Evolutionary conservation across 1,139 yeast species (phyloP).

Genomic region (Blastobotrys capitulatus): DNA sequence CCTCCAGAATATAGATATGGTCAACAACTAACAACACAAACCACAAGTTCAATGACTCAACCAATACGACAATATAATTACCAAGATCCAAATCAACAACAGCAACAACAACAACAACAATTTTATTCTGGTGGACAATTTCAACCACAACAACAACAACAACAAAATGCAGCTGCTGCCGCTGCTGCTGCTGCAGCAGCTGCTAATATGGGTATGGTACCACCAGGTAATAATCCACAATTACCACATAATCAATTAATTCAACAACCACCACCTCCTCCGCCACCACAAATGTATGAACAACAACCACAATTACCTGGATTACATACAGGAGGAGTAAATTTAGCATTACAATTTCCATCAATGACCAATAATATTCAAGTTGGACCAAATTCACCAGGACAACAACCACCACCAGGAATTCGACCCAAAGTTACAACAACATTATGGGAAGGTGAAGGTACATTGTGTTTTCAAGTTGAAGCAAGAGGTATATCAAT

Average conservation of each 20-base stretch:
- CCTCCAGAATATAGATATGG: constrained; percentile 5
- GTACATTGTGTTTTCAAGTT: constrained; percentile 87
- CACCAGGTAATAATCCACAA: background rate
- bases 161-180: background rate
- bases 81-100: constrained; percentile 13
- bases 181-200: constrained; percentile 8
- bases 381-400: constrained; percentile 25
- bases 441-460: constrained; percentile 95
- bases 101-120: constrained; percentile 8
- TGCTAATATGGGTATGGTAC: constrained; percentile 1
- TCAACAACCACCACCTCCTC: background rate
- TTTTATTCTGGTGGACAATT: constrained; percentile 3
- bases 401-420: constrained; percentile 48
- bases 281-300: constrained; percentile 11
- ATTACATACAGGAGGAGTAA: constrained; percentile 11
- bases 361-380: constrained; percentile 28
- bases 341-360: constrained; percentile 30
- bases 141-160: constrained; percentile 6
- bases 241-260: background rate
- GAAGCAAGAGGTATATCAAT: constrained; percentile 87
- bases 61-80: constrained; percentile 1
- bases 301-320: constrained; percentile 11
- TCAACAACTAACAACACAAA: constrained; percentile 5
- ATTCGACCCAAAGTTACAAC: constrained; percentile 81
- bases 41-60: background rate